phyloP scores from a whole-genome alignment of 371 early-diverging fungal genomes.

The Mortierella sp. region DNA sequence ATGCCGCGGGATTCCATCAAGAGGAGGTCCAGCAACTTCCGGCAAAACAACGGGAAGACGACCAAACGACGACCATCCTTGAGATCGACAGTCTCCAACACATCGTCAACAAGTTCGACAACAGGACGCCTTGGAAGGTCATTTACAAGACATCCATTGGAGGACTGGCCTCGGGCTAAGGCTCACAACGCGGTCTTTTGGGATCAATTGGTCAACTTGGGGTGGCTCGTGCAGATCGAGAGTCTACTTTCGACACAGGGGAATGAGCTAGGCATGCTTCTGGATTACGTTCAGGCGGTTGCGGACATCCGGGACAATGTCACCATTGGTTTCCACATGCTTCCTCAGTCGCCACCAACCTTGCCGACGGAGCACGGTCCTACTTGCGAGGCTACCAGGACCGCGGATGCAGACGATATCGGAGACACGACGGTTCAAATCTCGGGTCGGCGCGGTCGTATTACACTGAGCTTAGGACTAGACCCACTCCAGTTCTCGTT shows the following conservation, averaged over 20 bases:
- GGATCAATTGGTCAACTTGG: slow-evolving; percentile 44
- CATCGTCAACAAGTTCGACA: slow-evolving; percentile 14
- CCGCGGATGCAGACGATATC: slow-evolving; percentile 18
- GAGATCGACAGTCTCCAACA: slow-evolving; percentile 23
- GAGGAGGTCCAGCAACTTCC: slow-evolving; percentile 3
- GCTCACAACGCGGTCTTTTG: slow-evolving; percentile 44
- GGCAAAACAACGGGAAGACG: slow-evolving; percentile 11
- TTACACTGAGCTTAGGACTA: slow-evolving; percentile 45
- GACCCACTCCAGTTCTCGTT: slow-evolving; percentile 43
- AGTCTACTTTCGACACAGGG: slow-evolving; percentile 52
- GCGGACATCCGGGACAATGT: slow-evolving; percentile 41
- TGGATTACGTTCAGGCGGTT: slow-evolving; percentile 46
- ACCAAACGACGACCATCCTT: slow-evolving; percentile 23
- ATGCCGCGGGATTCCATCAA: background rate
- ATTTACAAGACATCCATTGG: slow-evolving; percentile 23
- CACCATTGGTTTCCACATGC: slow-evolving; percentile 36
- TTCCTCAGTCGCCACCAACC: slow-evolving; percentile 19
- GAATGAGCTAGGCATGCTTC: slow-evolving; percentile 49
- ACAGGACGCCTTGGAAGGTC: slow-evolving; percentile 9
- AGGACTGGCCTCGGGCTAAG: slow-evolving; percentile 26
- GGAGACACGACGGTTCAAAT: slow-evolving; percentile 35
- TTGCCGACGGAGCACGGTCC: background rate
- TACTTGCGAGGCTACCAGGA: background rate
- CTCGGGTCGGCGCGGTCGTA: slow-evolving; percentile 42
- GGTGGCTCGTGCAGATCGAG: slow-evolving; percentile 54